These are phyloP conservation scores for Potentilla sterilis DNA, from an alignment of 306 rosid genomes.

Conservation along the genomic window DNA sequence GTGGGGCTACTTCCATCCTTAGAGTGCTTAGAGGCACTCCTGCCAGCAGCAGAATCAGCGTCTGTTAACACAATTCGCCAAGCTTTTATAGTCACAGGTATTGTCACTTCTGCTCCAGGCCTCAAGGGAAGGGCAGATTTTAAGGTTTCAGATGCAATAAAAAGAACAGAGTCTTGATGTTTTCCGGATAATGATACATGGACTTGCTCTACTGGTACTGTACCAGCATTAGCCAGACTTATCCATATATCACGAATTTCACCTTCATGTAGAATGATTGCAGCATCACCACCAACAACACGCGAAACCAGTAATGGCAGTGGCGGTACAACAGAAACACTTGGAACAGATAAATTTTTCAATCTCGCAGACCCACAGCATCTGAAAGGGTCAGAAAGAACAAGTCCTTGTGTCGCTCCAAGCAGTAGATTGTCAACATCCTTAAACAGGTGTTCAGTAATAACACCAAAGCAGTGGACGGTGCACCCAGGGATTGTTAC, in stretches of 20 bases:
- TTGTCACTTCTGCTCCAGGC: conserved; percentile 91
- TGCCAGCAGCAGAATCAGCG: conserved; percentile 56
- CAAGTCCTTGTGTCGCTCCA: conserved; percentile 95
- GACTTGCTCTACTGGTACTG: conserved; percentile 87
- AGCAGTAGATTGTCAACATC: conserved; percentile 97
- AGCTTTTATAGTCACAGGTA: conserved; percentile 88
- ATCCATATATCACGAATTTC: conserved; percentile 91
- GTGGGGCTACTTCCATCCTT: conserved; percentile 83
- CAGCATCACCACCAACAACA: conserved; percentile 90
- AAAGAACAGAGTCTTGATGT: conserved; percentile 85
- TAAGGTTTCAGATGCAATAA: conserved; percentile 65
- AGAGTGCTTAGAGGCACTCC: conserved; percentile 57
- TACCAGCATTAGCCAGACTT: conserved; percentile 92
- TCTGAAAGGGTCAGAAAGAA: conserved; percentile 95
- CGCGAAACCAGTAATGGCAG: conserved; percentile 80
- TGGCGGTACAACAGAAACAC: conserved; percentile 71
- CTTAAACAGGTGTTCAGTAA: conserved; percentile 90
- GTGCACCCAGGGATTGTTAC: conserved; percentile 88
- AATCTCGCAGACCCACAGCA: conserved; percentile 90
- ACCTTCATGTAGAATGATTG: conserved; percentile 89
- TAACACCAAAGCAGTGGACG: conserved; percentile 95
- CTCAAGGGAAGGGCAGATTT: conserved; percentile 81
- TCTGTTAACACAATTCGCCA: conserved; percentile 73
- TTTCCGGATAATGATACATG: conserved; percentile 89
- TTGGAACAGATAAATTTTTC: conserved; percentile 75